Evolutionary conservation across 1,139 yeast genomes (phyloP).

Genomic region (Torulaspora pretoriensis): DNA sequence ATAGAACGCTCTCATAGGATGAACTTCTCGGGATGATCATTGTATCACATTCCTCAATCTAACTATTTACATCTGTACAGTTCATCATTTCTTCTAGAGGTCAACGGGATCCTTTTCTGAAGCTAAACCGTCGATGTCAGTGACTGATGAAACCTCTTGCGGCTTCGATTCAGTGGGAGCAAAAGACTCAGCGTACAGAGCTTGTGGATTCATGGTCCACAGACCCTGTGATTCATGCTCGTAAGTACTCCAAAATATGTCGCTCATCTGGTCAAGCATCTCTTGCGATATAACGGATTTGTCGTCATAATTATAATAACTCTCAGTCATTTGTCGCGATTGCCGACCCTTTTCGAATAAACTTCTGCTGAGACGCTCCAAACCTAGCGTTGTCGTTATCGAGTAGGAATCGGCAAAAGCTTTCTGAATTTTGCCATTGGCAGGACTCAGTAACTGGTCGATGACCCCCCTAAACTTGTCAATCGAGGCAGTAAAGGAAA

Average conservation of each 20-base stretch:
- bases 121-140: neutral
- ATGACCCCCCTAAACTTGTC: constrained; percentile 17
- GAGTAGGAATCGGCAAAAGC: constrained; percentile 21
- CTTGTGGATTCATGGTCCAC: constrained; percentile 22
- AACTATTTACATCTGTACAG: too few relatives aligned
- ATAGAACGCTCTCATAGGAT: too few relatives aligned
- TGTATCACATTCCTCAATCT: too few relatives aligned
- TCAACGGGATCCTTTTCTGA: neutral
- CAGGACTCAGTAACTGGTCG: constrained; percentile 20
- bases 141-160: too few relatives aligned
- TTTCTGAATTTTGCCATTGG: constrained; percentile 12
- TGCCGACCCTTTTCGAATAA: constrained; percentile 23
- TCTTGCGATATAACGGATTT: constrained; percentile 19
- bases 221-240: constrained; percentile 17
- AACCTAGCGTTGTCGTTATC: constrained; percentile 19
- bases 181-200: constrained; percentile 8
- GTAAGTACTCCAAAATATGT: constrained; percentile 25
- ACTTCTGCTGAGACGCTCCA: constrained; percentile 24
- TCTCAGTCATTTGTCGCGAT: constrained; percentile 21
- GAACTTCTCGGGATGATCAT: too few relatives aligned
- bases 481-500: constrained; percentile 16
- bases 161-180: too few relatives aligned
- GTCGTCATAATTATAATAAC: constrained; percentile 13
- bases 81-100: too few relatives aligned
- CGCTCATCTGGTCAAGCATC: constrained; percentile 17